These are phyloP conservation scores for Gynostemma pentaphyllum DNA, from an alignment of 306 rosid species.

Conservation along the genomic window DNA sequence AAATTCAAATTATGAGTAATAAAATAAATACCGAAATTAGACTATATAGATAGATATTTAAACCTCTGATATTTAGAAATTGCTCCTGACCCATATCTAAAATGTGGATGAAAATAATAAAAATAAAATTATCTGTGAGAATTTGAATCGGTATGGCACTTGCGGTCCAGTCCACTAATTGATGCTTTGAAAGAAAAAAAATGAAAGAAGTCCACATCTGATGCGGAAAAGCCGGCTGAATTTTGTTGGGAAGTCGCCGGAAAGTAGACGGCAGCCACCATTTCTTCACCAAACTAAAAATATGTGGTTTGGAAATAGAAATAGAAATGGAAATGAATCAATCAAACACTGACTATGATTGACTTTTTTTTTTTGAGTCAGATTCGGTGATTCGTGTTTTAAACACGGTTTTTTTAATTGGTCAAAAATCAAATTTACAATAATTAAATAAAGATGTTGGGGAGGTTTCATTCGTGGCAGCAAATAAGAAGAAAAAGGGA, in stretches of 20 bases:
- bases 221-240: slow-evolving; percentile 6
- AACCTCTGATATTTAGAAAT: too few relatives aligned
- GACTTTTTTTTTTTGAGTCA: neutral
- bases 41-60: too few relatives aligned
- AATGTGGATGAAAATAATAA: too few relatives aligned
- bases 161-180: neutral
- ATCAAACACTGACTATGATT: neutral
- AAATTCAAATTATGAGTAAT: too few relatives aligned
- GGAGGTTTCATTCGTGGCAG: slow-evolving; percentile 1
- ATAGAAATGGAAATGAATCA: neutral
- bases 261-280: neutral
- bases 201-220: neutral
- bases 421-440: neutral
- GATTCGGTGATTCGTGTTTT: neutral
- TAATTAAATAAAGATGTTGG: neutral
- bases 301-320: slow-evolving; percentile 1
- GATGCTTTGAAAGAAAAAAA: neutral
- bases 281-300: too few relatives aligned
- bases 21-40: too few relatives aligned
- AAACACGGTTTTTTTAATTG: neutral
- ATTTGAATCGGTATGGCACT: too few relatives aligned
- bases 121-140: too few relatives aligned
- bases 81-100: too few relatives aligned
- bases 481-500: neutral
- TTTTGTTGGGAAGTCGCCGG: neutral